phyloP scores from a whole-genome alignment of 2,329 filamentous ascomycete species.

The Trichoderma pleuroti region DNA sequence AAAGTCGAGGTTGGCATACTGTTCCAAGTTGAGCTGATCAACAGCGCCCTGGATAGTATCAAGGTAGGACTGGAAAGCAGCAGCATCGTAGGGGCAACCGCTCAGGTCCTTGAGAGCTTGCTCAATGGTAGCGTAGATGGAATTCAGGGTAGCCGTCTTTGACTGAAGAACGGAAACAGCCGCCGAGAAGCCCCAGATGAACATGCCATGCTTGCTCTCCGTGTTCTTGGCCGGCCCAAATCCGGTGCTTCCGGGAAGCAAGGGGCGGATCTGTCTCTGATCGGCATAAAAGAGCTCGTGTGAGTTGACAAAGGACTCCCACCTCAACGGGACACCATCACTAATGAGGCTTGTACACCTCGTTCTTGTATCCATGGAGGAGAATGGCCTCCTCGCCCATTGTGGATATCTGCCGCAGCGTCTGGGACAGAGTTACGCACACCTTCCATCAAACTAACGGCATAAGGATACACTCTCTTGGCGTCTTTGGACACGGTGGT shows the following conservation, averaged over 20 bases:
- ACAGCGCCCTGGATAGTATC: constrained; percentile 87
- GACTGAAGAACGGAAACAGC: constrained; percentile 83
- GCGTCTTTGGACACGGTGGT: constrained; percentile 97
- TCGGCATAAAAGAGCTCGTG: constrained; percentile 76
- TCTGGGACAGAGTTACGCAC: constrained; percentile 91
- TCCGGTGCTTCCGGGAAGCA: constrained; percentile 38
- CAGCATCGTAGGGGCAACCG: constrained; percentile 75
- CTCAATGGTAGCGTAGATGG: constrained; percentile 76
- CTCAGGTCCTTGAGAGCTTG: constrained; percentile 80
- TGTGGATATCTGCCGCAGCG: constrained; percentile 73
- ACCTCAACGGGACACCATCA: constrained; percentile 86
- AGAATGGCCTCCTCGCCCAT: constrained; percentile 87
- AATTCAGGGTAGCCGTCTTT: constrained; percentile 75
- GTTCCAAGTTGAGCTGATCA: constrained; percentile 93
- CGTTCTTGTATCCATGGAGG: constrained; percentile 85
- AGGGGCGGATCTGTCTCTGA: constrained; percentile 44
- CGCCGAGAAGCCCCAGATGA: constrained; percentile 87
- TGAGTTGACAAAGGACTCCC: constrained; percentile 97
- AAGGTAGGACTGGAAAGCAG: constrained; percentile 75
- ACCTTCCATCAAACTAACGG: constrained; percentile 97
- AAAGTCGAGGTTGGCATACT: constrained; percentile 85
- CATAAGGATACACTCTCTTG: constrained; percentile 97
- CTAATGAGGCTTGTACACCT: constrained; percentile 77
- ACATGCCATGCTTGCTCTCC: constrained; percentile 94
- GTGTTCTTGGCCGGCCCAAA: constrained; percentile 51